Percentiles rank a stretch among this genome's conserved stretches.
phyloP scores from a whole-genome alignment of 805 yeast genomes.

The Myxozyma kluyveri region DNA sequence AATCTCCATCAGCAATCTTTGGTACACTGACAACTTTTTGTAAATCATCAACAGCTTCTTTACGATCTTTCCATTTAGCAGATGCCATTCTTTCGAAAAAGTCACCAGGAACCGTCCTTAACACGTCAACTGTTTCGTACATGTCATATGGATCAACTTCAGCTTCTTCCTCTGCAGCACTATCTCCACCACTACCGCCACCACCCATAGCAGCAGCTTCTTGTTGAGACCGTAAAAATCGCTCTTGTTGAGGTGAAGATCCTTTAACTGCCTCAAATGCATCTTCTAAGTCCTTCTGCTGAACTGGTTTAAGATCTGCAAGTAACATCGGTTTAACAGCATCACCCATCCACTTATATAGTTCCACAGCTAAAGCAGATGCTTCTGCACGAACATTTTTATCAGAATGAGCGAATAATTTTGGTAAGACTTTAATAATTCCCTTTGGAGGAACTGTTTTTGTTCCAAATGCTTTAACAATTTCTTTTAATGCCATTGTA shows the following conservation, averaged over 20 bases:
- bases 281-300: slow-evolving; percentile 75
- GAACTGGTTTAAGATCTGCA: slow-evolving; percentile 81
- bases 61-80: slow-evolving; percentile 87
- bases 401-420: slow-evolving; percentile 81
- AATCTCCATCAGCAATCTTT: slow-evolving; percentile 59
- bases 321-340: slow-evolving; percentile 58
- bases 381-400: slow-evolving; percentile 80
- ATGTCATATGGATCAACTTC: slow-evolving; percentile 69
- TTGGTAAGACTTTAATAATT: slow-evolving; percentile 57
- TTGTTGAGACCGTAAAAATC: slow-evolving; percentile 56
- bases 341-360: slow-evolving; percentile 73
- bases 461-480: slow-evolving; percentile 64
- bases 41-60: slow-evolving; percentile 71
- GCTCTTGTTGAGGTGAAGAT: slow-evolving; percentile 45
- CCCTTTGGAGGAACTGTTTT: slow-evolving; percentile 55
- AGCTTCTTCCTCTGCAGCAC: slow-evolving; percentile 34
- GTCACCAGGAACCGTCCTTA: slow-evolving; percentile 63
- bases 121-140: slow-evolving; percentile 65
- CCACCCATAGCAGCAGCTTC: slow-evolving; percentile 39
- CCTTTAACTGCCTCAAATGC: slow-evolving; percentile 56
- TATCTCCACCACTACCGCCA: slow-evolving; percentile 19
- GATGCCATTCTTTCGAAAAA: slow-evolving; percentile 56
- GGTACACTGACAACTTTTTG: slow-evolving; percentile 43
- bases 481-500: slow-evolving; percentile 53
- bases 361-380: slow-evolving; percentile 60